A percentile compares a stretch with the other conserved stretches of the same genome.
phyloP scores from a whole-genome alignment of 768 basidiomycete species.

The Rhodosporidiobolus sp. region DNA sequence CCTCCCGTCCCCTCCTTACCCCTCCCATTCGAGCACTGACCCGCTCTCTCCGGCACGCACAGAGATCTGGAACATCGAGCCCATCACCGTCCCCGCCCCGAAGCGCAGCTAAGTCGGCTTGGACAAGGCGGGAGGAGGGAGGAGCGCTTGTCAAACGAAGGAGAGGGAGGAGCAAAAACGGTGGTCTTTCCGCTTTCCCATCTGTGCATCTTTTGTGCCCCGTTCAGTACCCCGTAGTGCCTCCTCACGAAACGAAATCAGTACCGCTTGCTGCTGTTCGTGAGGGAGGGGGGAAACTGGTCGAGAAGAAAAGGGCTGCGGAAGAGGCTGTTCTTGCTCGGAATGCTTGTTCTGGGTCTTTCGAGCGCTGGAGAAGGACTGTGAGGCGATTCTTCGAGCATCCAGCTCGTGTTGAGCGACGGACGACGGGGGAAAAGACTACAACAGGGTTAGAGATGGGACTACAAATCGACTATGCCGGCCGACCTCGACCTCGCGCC shows the following conservation, averaged over 20 bases:
- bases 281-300: not conserved
- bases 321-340: too few relatives aligned
- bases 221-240: too few relatives aligned
- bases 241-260: too few relatives aligned
- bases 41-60: not conserved
- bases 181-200: not conserved
- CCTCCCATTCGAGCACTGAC: not conserved
- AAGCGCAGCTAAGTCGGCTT: not conserved
- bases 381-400: too few relatives aligned
- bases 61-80: constrained; percentile 43
- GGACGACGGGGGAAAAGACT: too few relatives aligned
- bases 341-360: too few relatives aligned
- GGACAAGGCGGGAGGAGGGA: not conserved
- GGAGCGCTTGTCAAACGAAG: not conserved
- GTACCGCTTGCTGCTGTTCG: not conserved
- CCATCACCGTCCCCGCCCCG: constrained; percentile 18
- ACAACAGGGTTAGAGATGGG: too few relatives aligned
- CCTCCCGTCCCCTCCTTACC: not conserved
- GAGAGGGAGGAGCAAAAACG: not conserved
- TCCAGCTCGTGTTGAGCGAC: too few relatives aligned
- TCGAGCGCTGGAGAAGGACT: too few relatives aligned
- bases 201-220: not conserved
- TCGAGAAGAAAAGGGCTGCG: not conserved
- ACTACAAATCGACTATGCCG: too few relatives aligned
- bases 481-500: too few relatives aligned